Evolutionary conservation across 192 early-diverging fungal genomes (phyloP).

Genomic region (Gonapodya sp.): DNA sequence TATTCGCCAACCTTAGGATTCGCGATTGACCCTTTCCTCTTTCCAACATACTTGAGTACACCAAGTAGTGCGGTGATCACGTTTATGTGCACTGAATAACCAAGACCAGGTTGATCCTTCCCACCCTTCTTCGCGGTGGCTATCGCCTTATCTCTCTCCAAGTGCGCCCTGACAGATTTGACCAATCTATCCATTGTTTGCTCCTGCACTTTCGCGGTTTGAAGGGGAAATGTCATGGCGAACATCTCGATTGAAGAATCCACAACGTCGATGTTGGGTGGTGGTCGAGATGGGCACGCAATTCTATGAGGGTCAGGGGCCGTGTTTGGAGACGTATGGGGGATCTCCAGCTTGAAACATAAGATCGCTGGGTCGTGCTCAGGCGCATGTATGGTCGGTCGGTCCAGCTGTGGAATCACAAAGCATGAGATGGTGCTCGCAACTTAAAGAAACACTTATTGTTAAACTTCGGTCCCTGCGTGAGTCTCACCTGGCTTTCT

Average conservation of each 20-base stretch:
- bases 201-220: conserved; percentile 62
- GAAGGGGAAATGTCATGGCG: conserved; percentile 57
- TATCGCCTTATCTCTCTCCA: conserved; percentile 15
- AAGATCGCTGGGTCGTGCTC: conserved; percentile 54
- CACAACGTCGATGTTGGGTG: conserved; percentile 40
- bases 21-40: conserved; percentile 36
- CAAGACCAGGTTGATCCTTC: conserved; percentile 46
- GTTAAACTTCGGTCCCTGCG: too few species aligned
- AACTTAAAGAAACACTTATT: conserved; percentile 17
- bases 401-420: conserved; percentile 35
- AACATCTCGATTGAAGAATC: conserved; percentile 74
- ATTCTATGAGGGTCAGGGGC: neutral
- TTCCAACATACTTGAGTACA: conserved; percentile 51
- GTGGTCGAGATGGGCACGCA: conserved; percentile 15
- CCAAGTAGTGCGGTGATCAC: conserved; percentile 61
- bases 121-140: neutral
- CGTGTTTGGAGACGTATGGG: neutral
- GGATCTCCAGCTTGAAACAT: conserved; percentile 17
- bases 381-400: conserved; percentile 40
- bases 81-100: conserved; percentile 72
- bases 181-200: conserved; percentile 65
- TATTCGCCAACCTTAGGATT: conserved; percentile 21
- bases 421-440: conserved; percentile 18
- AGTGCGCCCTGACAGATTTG: conserved; percentile 30
- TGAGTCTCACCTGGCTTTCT: neutral